Percentiles rank a stretch among this genome's conserved stretches.
These are phyloP conservation scores for Cryptosporidium baileyi DNA, from an alignment of 169 alveolate species.

Conservation along the genomic window DNA sequence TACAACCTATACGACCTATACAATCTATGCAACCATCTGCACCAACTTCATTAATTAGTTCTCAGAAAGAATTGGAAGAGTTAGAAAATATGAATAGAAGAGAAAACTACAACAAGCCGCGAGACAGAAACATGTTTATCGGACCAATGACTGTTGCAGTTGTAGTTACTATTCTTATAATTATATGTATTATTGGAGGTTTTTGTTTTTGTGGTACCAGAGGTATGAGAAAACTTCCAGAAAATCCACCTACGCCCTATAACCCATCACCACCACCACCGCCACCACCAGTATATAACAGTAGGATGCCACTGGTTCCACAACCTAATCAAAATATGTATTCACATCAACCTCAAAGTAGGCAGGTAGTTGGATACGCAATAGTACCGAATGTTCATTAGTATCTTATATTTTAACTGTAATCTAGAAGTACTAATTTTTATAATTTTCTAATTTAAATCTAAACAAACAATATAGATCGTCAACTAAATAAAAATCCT, in stretches of 20 bases:
- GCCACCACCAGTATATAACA: constrained; percentile 1
- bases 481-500: no score
- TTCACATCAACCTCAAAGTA: constrained; percentile 18
- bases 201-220: constrained; percentile 55
- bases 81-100: background rate
- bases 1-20: background rate
- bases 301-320: background rate
- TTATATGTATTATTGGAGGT: constrained; percentile 52
- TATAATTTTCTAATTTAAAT: no score
- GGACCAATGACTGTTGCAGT: constrained; percentile 48
- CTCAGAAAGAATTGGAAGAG: background rate
- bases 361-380: constrained; percentile 57
- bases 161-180: constrained; percentile 15
- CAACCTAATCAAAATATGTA: background rate
- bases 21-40: background rate
- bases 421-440: no score
- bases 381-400: constrained; percentile 16
- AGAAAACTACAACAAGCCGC: background rate
- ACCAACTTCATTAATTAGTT: background rate
- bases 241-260: background rate
- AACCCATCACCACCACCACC: constrained; percentile 5
- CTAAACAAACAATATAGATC: no score
- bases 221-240: background rate
- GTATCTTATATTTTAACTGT: no score
- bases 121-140: background rate